Percentiles rank a stretch among this genome's conserved stretches.
Conservation (phyloP, 1,284 basidiomycete genomes). For the Bondarzewia mesenterica region DNA sequence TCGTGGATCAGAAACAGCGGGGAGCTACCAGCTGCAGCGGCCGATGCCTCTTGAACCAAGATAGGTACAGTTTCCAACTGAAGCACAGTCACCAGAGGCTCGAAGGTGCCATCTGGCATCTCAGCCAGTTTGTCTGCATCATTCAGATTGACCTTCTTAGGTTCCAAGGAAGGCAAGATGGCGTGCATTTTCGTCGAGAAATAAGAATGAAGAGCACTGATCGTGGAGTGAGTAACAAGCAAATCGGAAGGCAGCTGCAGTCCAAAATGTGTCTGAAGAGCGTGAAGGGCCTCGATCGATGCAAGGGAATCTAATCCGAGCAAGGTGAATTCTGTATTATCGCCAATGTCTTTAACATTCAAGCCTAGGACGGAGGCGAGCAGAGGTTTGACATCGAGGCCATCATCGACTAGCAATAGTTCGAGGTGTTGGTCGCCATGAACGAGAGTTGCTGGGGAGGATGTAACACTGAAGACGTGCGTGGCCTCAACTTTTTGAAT, state of each 20-base stretch:
- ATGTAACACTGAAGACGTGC: slow-evolving; percentile 24
- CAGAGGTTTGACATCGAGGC: slow-evolving; percentile 30
- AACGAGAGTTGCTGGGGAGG: too few species aligned
- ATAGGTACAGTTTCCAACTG: slow-evolving; percentile 24
- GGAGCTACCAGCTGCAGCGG: slow-evolving; percentile 7
- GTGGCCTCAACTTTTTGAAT: slow-evolving; percentile 22
- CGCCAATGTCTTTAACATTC: slow-evolving; percentile 27
- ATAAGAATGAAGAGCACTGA: slow-evolving; percentile 25
- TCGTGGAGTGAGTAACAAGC: slow-evolving; percentile 27
- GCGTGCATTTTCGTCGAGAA: too few species aligned
- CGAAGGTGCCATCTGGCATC: neutral
- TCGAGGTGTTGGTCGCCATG: slow-evolving; percentile 9
- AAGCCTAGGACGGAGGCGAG: slow-evolving; percentile 44
- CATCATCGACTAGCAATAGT: too few species aligned
- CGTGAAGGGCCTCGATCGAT: slow-evolving; percentile 49
- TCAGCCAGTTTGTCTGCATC: neutral
- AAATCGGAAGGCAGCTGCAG: slow-evolving; percentile 19
- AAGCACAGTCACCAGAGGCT: slow-evolving; percentile 14
- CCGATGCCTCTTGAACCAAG: slow-evolving; percentile 31
- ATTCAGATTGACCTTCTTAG: neutral
- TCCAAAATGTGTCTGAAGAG: slow-evolving; percentile 30
- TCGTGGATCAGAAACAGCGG: slow-evolving; percentile 66
- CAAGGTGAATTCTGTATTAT: slow-evolving; percentile 34
- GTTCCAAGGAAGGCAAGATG: too few species aligned
- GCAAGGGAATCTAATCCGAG: slow-evolving; percentile 56